These are phyloP conservation scores for Ilex asprella DNA, from an alignment of 257 asterid species.

Conservation along the genomic window DNA sequence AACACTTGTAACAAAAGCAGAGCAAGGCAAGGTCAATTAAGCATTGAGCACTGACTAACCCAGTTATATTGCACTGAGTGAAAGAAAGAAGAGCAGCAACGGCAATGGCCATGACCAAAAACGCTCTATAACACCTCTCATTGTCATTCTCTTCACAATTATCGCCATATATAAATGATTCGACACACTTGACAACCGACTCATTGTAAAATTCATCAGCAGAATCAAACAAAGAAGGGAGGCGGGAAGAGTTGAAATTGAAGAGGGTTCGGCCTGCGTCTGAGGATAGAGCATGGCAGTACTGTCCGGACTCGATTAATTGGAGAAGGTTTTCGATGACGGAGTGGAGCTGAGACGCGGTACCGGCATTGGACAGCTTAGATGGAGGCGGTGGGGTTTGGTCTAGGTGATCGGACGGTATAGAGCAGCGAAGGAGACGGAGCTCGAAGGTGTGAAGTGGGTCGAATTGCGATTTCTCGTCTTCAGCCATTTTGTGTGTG, in stretches of 20 bases:
- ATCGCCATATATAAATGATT: slow-evolving; percentile 30
- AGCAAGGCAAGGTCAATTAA: no score
- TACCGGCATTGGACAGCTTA: slow-evolving; percentile 19
- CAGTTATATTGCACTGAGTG: slow-evolving; percentile 68
- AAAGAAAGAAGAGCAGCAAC: slow-evolving; percentile 74
- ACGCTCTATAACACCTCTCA: slow-evolving; percentile 31
- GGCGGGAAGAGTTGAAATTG: slow-evolving; percentile 13
- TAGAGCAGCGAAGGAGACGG: slow-evolving; percentile 80
- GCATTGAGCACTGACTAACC: slow-evolving; percentile 28
- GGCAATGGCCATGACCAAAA: slow-evolving; percentile 66
- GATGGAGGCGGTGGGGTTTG: slow-evolving; percentile 15
- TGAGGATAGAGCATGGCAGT: slow-evolving; percentile 49
- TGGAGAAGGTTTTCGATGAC: slow-evolving; percentile 37
- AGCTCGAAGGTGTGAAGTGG: slow-evolving; percentile 68
- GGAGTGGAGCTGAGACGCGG: slow-evolving; percentile 26
- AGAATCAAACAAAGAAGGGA: slow-evolving; percentile 35
- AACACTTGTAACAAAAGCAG: no score
- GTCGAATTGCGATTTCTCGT: not conserved
- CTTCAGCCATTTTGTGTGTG: slow-evolving; percentile 10
- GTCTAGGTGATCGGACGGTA: slow-evolving; percentile 36
- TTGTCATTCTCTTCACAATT: slow-evolving; percentile 13
- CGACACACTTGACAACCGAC: slow-evolving; percentile 45
- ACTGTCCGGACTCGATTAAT: slow-evolving; percentile 66
- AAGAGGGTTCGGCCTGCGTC: slow-evolving; percentile 43
- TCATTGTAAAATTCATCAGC: slow-evolving; percentile 56